Conservation (phyloP, 2,329 filamentous ascomycete species). For the Penicillium italicum region DNA sequence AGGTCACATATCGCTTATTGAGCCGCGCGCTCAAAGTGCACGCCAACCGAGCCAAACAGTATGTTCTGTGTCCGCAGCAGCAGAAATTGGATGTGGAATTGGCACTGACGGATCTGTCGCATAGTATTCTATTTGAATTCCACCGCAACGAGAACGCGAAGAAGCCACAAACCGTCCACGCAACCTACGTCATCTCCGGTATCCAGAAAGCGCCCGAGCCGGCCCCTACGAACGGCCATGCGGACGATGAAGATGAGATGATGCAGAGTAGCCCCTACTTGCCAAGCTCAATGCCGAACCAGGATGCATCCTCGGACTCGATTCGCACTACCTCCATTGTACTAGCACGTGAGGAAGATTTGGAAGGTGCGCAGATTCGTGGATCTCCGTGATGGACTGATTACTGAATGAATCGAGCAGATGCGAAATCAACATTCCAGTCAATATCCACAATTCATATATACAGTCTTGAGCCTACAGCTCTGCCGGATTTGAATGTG, state of each 20-base stretch:
- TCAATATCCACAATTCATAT: slow-evolving; percentile 76
- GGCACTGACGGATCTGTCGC: slow-evolving; percentile 11
- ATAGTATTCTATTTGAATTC: slow-evolving; percentile 83
- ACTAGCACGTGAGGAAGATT: slow-evolving; percentile 67
- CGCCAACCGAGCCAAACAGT: slow-evolving; percentile 87
- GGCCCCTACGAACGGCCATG: slow-evolving; percentile 40
- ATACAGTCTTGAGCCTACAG: slow-evolving; percentile 74
- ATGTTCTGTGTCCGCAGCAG: slow-evolving; percentile 30
- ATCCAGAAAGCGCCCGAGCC: slow-evolving; percentile 48
- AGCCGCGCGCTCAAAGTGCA: slow-evolving; percentile 80
- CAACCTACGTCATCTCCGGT: slow-evolving; percentile 86
- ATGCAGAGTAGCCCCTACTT: slow-evolving; percentile 66
- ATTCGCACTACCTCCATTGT: slow-evolving; percentile 59
- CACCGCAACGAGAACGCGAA: slow-evolving; percentile 72
- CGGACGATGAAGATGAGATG: slow-evolving; percentile 61
- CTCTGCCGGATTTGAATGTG: slow-evolving; percentile 67
- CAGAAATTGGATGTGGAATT: neutral
- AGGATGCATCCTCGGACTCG: slow-evolving; percentile 49
- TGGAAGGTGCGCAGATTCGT: slow-evolving; percentile 54
- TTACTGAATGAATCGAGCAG: slow-evolving; percentile 42
- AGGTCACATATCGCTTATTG: slow-evolving; percentile 84
- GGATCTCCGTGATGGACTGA: neutral
- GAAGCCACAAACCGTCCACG: slow-evolving; percentile 71
- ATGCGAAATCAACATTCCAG: slow-evolving; percentile 64
- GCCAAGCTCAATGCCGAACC: slow-evolving; percentile 61